phyloP scores from a whole-genome alignment of 257 asterid species.

The Lycium barbarum region DNA sequence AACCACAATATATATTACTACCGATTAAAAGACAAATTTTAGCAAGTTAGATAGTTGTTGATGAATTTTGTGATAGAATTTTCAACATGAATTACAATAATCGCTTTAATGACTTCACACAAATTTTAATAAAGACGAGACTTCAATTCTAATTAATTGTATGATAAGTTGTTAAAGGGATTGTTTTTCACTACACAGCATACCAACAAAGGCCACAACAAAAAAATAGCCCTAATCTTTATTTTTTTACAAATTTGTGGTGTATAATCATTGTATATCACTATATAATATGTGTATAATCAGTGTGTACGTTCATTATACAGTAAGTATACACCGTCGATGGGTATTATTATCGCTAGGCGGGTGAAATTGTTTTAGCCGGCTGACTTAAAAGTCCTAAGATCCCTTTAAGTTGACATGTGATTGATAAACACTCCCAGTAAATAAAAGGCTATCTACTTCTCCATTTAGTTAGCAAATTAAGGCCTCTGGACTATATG shows the following conservation, averaged over 20 bases:
- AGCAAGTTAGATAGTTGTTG: background rate
- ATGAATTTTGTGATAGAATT: background rate
- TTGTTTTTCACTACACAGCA: background rate
- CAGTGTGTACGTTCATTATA: too few species aligned
- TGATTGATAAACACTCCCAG: too few species aligned
- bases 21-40: background rate
- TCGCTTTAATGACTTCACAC: background rate
- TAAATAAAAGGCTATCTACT: too few species aligned
- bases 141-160: background rate
- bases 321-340: too few species aligned
- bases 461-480: background rate
- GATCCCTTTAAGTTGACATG: too few species aligned
- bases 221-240: background rate
- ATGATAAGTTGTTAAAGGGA: background rate
- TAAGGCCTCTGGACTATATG: background rate
- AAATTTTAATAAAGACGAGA: background rate
- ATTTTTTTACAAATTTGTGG: background rate
- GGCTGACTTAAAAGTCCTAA: background rate
- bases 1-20: background rate
- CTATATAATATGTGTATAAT: background rate
- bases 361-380: background rate
- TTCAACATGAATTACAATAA: background rate
- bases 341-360: too few species aligned
- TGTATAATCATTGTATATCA: background rate
- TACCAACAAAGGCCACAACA: background rate